phyloP scores from a whole-genome alignment of 768 basidiomycete genomes.

The Austroboletus eburneus region DNA sequence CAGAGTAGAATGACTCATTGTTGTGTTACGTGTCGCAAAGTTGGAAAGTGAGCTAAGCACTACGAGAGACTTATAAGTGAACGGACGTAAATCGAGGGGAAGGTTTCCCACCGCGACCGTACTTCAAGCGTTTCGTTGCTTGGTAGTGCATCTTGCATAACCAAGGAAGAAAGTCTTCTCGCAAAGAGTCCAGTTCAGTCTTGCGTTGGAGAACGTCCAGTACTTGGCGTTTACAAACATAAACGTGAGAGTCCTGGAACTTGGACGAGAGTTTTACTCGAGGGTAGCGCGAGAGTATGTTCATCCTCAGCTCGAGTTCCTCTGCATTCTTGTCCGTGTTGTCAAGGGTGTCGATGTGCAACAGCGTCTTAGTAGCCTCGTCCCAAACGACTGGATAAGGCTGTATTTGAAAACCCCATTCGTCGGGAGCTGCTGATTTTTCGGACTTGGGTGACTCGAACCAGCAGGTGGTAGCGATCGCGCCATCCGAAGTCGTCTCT shows the following conservation, averaged over 20 bases:
- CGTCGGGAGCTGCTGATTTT: constrained; percentile 54
- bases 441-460: constrained; percentile 48
- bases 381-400: constrained; percentile 65
- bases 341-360: constrained; percentile 71
- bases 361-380: constrained; percentile 54
- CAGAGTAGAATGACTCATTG: constrained; percentile 57
- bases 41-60: constrained; percentile 46
- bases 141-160: constrained; percentile 84
- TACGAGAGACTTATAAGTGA: constrained; percentile 14
- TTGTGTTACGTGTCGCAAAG: constrained; percentile 36
- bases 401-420: constrained; percentile 54
- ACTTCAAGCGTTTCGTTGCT: constrained; percentile 53
- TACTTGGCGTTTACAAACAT: constrained; percentile 74
- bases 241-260: constrained; percentile 86
- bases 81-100: neutral
- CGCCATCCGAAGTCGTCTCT: constrained; percentile 58
- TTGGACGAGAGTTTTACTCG: constrained; percentile 61
- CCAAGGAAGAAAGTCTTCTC: constrained; percentile 92
- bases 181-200: constrained; percentile 70
- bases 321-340: constrained; percentile 63
- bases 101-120: constrained; percentile 45
- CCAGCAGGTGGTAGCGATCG: constrained; percentile 67
- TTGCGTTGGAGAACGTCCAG: constrained; percentile 70
- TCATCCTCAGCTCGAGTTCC: constrained; percentile 73
- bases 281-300: constrained; percentile 74